These are phyloP conservation scores for Neofusicoccum parvum DNA, from an alignment of 2,329 filamentous ascomycete genomes.

Conservation along the genomic window DNA sequence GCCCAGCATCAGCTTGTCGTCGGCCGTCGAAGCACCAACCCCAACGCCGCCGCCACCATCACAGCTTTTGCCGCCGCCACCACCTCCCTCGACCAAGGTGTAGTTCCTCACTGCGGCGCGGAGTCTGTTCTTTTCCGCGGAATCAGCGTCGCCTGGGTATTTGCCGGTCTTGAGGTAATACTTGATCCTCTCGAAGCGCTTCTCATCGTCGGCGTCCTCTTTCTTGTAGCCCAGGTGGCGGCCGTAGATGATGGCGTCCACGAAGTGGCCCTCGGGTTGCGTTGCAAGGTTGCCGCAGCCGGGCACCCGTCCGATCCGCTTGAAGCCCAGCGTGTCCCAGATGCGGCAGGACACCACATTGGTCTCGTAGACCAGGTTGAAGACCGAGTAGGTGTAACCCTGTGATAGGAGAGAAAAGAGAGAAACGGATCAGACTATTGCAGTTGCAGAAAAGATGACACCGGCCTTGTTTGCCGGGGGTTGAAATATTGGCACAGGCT, in stretches of 20 bases:
- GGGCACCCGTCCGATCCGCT: slow-evolving; percentile 80
- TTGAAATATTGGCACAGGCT: background rate
- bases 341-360: slow-evolving; percentile 88
- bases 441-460: background rate
- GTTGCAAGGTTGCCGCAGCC: slow-evolving; percentile 54
- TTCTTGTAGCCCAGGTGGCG: slow-evolving; percentile 62
- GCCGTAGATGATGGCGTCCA: slow-evolving; percentile 62
- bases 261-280: slow-evolving; percentile 46
- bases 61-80: slow-evolving; percentile 21
- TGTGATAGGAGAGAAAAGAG: slow-evolving; percentile 29
- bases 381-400: slow-evolving; percentile 90
- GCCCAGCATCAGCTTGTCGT: slow-evolving; percentile 81
- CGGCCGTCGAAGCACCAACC: slow-evolving; percentile 53
- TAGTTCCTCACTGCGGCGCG: slow-evolving; percentile 94
- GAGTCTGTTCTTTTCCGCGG: slow-evolving; percentile 92
- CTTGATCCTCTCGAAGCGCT: slow-evolving; percentile 97
- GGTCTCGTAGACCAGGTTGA: slow-evolving; percentile 93
- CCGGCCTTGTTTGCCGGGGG: background rate
- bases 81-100: slow-evolving; percentile 64
- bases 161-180: slow-evolving; percentile 94
- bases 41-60: slow-evolving; percentile 15
- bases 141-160: slow-evolving; percentile 90
- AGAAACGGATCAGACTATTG: slow-evolving; percentile 3
- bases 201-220: slow-evolving; percentile 86
- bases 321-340: slow-evolving; percentile 91